These are phyloP conservation scores for Camillea tinctor DNA, from an alignment of 2,329 filamentous ascomycete genomes.

Conservation along the genomic window DNA sequence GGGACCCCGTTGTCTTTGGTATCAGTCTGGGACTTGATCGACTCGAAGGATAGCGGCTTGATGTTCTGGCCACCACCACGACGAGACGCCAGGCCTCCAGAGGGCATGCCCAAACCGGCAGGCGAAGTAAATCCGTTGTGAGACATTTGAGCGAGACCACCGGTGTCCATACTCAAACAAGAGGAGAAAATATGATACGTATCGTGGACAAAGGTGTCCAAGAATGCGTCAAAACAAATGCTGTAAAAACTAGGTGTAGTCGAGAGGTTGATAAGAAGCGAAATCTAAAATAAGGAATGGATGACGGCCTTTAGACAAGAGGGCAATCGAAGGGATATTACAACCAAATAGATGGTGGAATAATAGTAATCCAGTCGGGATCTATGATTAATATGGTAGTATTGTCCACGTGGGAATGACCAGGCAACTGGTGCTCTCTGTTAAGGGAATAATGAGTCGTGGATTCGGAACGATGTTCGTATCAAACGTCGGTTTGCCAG, in stretches of 20 bases:
- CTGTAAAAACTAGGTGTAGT: slow-evolving; percentile 14
- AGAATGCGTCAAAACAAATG: slow-evolving; percentile 16
- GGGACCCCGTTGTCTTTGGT: slow-evolving; percentile 66
- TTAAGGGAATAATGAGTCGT: slow-evolving; percentile 14
- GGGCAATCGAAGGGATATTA: slow-evolving; percentile 33
- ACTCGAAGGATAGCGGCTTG: slow-evolving; percentile 82
- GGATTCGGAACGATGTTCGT: slow-evolving; percentile 27
- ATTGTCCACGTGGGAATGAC: slow-evolving; percentile 17
- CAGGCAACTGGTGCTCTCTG: slow-evolving; percentile 24
- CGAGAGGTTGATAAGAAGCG: slow-evolving; percentile 23
- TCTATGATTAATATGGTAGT: slow-evolving; percentile 26
- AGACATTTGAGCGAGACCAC: slow-evolving; percentile 99
- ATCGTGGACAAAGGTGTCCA: slow-evolving; percentile 21
- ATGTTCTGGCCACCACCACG: slow-evolving; percentile 81
- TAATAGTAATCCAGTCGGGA: slow-evolving; percentile 15
- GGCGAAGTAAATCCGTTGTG: slow-evolving; percentile 75
- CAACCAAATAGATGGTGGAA: slow-evolving; percentile 29
- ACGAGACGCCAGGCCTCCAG: slow-evolving; percentile 77
- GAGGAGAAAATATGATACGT: slow-evolving; percentile 14
- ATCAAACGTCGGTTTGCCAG: slow-evolving; percentile 34
- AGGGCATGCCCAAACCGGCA: slow-evolving; percentile 71
- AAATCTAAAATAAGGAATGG: slow-evolving; percentile 32
- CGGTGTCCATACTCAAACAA: slow-evolving; percentile 74
- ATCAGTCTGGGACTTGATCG: slow-evolving; percentile 67
- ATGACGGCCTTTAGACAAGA: slow-evolving; percentile 28